phyloP scores from a whole-genome alignment of 1,284 basidiomycete species.

The Pisolithus thermaeus region DNA sequence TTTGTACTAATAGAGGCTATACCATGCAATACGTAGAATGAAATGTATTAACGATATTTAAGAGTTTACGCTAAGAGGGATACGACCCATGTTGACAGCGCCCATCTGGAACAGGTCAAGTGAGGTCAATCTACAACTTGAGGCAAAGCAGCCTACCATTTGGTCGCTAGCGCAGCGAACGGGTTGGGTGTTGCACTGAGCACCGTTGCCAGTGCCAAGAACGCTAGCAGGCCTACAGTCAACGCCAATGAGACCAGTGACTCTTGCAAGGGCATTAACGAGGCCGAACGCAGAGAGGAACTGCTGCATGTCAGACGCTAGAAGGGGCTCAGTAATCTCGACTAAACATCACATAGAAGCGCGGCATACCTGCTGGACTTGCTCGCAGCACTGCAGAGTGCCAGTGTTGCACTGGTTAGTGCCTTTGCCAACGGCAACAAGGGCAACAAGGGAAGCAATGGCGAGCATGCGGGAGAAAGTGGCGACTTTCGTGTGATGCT shows the following conservation, averaged over 20 bases:
- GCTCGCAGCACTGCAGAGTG: constrained; percentile 9
- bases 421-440: constrained; percentile 9
- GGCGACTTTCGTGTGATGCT: not conserved
- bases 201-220: constrained; percentile 8
- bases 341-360: no score
- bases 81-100: constrained; percentile 25
- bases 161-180: constrained; percentile 25
- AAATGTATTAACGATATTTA: not conserved
- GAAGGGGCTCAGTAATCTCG: not conserved
- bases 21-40: not conserved
- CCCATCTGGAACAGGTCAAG: constrained; percentile 16
- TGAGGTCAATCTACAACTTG: no score
- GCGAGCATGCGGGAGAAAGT: constrained; percentile 22
- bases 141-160: constrained; percentile 5
- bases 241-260: constrained; percentile 1
- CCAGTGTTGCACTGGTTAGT: constrained; percentile 10
- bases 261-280: not conserved
- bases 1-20: not conserved
- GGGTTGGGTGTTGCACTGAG: constrained; percentile 15
- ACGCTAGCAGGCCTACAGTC: constrained; percentile 3
- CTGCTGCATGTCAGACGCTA: no score
- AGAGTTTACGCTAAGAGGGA: constrained; percentile 19
- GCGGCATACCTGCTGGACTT: constrained; percentile 1
- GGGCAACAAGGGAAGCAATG: constrained; percentile 14
- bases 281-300: not conserved